These are phyloP conservation scores for Oenanthe sinensis DNA, from an alignment of 129 eudicot species.

Conservation along the genomic window DNA sequence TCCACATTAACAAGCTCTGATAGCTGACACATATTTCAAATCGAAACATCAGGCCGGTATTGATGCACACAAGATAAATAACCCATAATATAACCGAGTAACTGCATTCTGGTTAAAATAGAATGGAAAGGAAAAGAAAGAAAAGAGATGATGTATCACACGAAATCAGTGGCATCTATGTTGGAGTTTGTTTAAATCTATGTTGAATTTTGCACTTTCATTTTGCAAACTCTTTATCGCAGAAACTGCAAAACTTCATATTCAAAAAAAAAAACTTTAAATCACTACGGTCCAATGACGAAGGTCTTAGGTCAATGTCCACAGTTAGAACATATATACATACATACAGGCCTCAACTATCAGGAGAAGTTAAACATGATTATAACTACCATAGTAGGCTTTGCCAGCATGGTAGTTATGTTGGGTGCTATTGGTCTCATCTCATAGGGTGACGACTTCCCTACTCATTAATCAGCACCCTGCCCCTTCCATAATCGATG, in stretches of 20 bases:
- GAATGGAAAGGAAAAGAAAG: background rate
- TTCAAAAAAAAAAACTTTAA: background rate
- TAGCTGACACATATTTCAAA: slow-evolving; percentile 46
- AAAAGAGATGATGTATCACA: too few relatives aligned
- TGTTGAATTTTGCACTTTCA: background rate
- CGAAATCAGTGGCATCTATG: background rate
- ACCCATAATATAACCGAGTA: background rate
- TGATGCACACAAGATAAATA: slow-evolving; percentile 3
- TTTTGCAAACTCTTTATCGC: background rate
- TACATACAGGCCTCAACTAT: background rate
- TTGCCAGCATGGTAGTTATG: background rate
- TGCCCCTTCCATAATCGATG: background rate
- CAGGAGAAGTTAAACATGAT: background rate
- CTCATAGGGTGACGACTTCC: background rate
- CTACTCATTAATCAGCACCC: background rate
- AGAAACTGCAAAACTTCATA: background rate
- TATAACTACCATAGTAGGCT: background rate
- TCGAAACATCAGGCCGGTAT: slow-evolving; percentile 8
- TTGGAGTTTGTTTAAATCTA: background rate
- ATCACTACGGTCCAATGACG: background rate
- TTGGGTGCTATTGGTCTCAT: background rate
- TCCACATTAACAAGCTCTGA: slow-evolving; percentile 91
- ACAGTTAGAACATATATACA: background rate
- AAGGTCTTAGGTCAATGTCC: background rate
- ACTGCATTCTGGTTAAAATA: background rate